Evolutionary conservation across 139 green algal species (phyloP).

Genomic region (Coelastrella sp.): DNA sequence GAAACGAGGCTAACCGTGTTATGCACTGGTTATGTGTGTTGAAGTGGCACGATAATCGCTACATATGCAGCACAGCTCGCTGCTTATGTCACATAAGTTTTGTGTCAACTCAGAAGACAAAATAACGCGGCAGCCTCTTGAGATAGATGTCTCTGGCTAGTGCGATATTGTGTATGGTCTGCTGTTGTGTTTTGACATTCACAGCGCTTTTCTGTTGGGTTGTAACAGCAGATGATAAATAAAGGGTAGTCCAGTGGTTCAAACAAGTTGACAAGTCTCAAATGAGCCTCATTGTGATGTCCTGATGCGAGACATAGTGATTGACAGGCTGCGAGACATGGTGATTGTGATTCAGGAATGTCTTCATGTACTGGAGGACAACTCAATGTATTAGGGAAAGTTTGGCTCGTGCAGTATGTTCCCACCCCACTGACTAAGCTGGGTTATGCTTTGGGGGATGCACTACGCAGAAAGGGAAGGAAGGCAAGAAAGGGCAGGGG

Average conservation of each 20-base stretch:
- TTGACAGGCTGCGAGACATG: constrained; percentile 58
- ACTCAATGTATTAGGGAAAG: no score
- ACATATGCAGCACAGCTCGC: background rate
- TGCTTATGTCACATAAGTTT: no score
- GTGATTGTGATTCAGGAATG: constrained; percentile 62
- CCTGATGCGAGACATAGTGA: no score
- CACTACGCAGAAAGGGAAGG: constrained; percentile 39
- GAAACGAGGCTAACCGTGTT: background rate
- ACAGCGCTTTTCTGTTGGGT: no score
- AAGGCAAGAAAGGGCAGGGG: no score
- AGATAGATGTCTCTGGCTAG: background rate
- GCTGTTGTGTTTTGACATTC: no score
- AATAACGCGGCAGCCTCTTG: background rate
- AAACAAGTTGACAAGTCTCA: background rate
- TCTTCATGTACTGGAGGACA: constrained; percentile 55
- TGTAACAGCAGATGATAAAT: no score
- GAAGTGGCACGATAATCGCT: background rate
- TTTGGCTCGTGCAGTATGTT: no score
- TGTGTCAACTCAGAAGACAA: background rate
- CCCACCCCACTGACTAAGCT: constrained; percentile 53
- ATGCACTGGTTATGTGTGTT: background rate
- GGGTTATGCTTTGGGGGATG: constrained; percentile 39
- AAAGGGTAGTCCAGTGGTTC: no score
- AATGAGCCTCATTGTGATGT: background rate
- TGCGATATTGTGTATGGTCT: background rate